Base-by-base conservation (phyloP, 371 early-diverging fungal genomes). In the Dichotomocladium elegans region DNA sequence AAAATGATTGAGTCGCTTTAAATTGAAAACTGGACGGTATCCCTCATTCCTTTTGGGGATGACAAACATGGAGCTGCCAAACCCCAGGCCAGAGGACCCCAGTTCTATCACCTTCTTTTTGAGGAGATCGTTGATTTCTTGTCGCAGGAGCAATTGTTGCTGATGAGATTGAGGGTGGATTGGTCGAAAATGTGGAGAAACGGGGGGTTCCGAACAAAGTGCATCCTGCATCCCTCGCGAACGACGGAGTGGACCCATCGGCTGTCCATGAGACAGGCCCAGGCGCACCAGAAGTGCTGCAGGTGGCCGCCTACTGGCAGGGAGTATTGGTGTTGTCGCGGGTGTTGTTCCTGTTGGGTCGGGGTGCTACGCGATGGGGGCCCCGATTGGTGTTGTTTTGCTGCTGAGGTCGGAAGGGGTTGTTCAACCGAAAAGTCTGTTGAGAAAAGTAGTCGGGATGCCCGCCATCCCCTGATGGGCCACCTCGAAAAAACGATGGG, bases 11-110 rank as follows among this genome's bases (percentile, higher is more conserved):
- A 67, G 47, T 5, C 46, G 28, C n/a, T 44, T 25, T 17, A 67
- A 51, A 52, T 67, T 67, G 57, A 62, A 53, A 11, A 59, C 57
- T 4, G 60, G 62, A 4, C 55, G 42, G 10, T 49, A 49, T 17
- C 51, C 62, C 1, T 60, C 60, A 4, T 48, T 60, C 26, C 46
- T 35, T 30, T 60, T 66, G 51, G 41, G 57, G 17, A 66, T 59
- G 1, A 59, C 58, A 37, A 66, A 66, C 22, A 66, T 31, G 3
- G 41, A 27, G 42, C 57, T 53, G 31, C 12, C 2, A 28, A 58
- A 66, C 12, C 64, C 54, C 2, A 24, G 47, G 8, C 17, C 15
- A 7, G 41, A 24, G 17, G 25, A 28, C 26, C 37, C 54, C 17
- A 41, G 54, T 22, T 54, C 54, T 4, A 54, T 54, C 0, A 40